Evolutionary conservation across 345 rosid genomes (phyloP), one percentile per base, ranked within the genome.

Genomic region (Kandelia obovata): DNA sequence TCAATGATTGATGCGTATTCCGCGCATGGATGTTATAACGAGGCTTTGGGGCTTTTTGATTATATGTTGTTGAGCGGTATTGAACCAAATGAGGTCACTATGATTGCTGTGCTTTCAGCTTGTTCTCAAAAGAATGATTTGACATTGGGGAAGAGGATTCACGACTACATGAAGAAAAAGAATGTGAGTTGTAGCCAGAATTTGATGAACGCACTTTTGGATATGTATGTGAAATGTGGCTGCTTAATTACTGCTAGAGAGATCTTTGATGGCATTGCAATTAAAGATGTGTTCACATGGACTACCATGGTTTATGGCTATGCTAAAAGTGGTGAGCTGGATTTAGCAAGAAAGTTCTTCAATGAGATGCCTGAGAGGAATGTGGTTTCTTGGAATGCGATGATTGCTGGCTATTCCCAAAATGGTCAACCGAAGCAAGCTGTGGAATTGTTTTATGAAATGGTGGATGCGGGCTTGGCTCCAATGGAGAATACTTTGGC

Each of bases 381-480:
- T n/a, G 67, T 65, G 26, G 83, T 82, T 62, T 76, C 85, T 59
- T 82, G 85, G 83, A 79, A 71, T 69, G 77, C 85, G 5, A 79
- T 82, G 85, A 79, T 82, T 28, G 81, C 85, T 1, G 83, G 83
- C 9, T 79, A 79, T 53, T 79, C 85, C 25, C 85, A 82, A 60
- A 76, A 76, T 1, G 69, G 61, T 70, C 75, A 55, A 62, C 85
- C 85, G 2, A 66, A 76, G 77, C 69, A 79, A 56, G 85, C 85
- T 32, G 35, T 82, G 62, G 68, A 60, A 15, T 52, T 82, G 62
- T 82, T 76, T 64, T 64, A 58, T 13, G 47, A 30, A 53, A 79
- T 82, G 85, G 28, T 74, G 30, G 77, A 74, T 27, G 62, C 46
- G 0, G 75, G 75, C 0, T 49, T 71, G 51, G 52, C 30, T 70